Evolutionary conservation across 2,329 filamentous ascomycete species (phyloP).

Genomic region (Eurotiales sp.): DNA sequence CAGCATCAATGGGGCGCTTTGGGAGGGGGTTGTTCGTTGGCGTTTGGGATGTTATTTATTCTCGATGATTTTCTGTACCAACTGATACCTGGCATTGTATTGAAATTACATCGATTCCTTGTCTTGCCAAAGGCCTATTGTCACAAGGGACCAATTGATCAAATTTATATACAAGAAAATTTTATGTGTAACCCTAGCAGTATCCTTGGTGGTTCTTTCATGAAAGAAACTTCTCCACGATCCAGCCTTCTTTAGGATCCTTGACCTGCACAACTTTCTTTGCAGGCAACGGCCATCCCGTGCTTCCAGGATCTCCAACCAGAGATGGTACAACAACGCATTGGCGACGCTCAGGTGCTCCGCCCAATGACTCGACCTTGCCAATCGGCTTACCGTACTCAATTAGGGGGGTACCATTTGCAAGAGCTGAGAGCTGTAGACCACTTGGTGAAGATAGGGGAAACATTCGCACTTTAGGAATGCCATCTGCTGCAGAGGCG

Average conservation of each 20-base stretch:
- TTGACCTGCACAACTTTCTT: slow-evolving; percentile 79
- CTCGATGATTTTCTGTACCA: neutral
- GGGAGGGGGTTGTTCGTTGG: neutral
- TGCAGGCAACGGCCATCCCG: slow-evolving; percentile 82
- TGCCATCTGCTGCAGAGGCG: slow-evolving; percentile 46
- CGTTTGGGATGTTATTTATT: neutral
- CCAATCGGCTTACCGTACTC: slow-evolving; percentile 88
- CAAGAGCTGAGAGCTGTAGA: slow-evolving; percentile 70
- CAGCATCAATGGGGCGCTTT: slow-evolving; percentile 8
- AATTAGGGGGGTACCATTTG: slow-evolving; percentile 79
- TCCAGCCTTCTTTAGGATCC: slow-evolving; percentile 69
- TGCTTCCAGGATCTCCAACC: slow-evolving; percentile 62
- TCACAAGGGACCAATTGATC: neutral
- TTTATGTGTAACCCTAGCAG: neutral
- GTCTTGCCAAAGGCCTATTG: neutral
- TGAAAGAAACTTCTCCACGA: slow-evolving; percentile 55
- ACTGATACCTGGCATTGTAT: slow-evolving; percentile 2
- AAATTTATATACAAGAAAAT: slow-evolving; percentile 6
- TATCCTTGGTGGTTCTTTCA: slow-evolving; percentile 4
- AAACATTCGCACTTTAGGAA: slow-evolving; percentile 78
- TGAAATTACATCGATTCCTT: neutral
- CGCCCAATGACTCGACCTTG: slow-evolving; percentile 58
- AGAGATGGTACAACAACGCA: slow-evolving; percentile 81
- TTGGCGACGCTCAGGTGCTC: slow-evolving; percentile 57
- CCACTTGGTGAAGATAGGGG: slow-evolving; percentile 75